These are phyloP conservation scores for Lentinula edodes DNA, from an alignment of 768 basidiomycete genomes.

Conservation along the genomic window DNA sequence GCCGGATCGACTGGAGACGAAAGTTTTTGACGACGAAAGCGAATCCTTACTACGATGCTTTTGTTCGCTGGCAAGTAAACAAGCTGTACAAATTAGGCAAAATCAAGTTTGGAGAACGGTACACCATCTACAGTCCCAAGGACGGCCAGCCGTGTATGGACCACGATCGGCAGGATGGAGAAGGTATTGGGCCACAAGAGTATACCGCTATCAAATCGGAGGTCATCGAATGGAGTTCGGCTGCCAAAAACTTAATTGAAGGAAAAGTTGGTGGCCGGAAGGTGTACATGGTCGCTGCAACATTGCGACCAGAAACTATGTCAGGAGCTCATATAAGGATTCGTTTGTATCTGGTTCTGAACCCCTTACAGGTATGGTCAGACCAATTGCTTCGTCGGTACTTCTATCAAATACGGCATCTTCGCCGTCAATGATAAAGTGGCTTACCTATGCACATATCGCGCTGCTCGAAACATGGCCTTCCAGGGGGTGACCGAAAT, in stretches of 20 bases:
- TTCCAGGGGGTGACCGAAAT: conserved; percentile 82
- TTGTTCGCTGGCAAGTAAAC: conserved; percentile 98
- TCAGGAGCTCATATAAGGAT: conserved; percentile 36
- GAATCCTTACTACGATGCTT: conserved; percentile 96
- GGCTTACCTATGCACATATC: conserved; percentile 83
- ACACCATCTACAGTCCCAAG: conserved; percentile 98
- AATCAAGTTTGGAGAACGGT: conserved; percentile 97
- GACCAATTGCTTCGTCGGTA: conserved; percentile 96
- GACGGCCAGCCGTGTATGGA: conserved; percentile 99
- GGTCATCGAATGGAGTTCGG: conserved; percentile 77
- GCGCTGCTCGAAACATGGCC: conserved; percentile 95
- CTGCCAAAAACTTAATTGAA: conserved; percentile 57
- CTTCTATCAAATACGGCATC: conserved; percentile 85
- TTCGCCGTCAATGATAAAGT: conserved; percentile 85
- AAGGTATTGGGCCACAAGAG: conserved; percentile 92
- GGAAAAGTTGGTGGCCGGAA: conserved; percentile 71
- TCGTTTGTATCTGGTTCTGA: conserved; percentile 6
- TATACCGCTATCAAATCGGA: conserved; percentile 95
- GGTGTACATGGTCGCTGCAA: conserved; percentile 92
- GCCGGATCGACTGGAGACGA: conserved; percentile 96
- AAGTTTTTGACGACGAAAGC: conserved; percentile 90
- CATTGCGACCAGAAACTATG: conserved; percentile 96
- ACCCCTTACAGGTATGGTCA: conserved; percentile 76
- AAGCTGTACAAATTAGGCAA: conserved; percentile 81
- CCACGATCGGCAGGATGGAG: conserved; percentile 93